Conservation (phyloP, 2,329 filamentous ascomycete species). For the Aphanocladium album region DNA sequence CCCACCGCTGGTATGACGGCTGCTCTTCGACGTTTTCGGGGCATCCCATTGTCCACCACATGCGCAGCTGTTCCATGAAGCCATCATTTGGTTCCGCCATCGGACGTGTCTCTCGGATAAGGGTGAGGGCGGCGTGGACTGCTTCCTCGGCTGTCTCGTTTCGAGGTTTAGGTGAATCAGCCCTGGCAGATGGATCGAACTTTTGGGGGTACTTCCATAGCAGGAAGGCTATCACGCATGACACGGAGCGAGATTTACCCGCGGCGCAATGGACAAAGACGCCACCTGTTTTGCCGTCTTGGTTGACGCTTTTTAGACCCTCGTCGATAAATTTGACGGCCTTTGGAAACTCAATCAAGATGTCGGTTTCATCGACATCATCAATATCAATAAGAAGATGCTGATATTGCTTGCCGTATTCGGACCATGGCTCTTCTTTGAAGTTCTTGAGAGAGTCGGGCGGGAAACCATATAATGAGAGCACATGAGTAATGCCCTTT, state of each 20-base stretch:
- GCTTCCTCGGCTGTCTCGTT: constrained; percentile 41
- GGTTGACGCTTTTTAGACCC: constrained; percentile 45
- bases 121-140: constrained; percentile 57
- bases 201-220: constrained; percentile 60
- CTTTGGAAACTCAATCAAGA: constrained; percentile 72
- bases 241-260: constrained; percentile 90
- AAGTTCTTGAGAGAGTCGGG: constrained; percentile 35
- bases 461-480: constrained; percentile 69
- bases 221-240: constrained; percentile 78
- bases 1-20: constrained; percentile 72
- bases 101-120: constrained; percentile 65
- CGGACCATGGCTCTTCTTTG: constrained; percentile 44
- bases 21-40: constrained; percentile 61
- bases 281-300: constrained; percentile 27
- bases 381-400: constrained; percentile 81
- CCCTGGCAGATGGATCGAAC: constrained; percentile 39
- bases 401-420: constrained; percentile 53
- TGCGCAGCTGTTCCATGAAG: constrained; percentile 81
- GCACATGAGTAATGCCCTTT: constrained; percentile 78
- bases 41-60: constrained; percentile 85
- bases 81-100: constrained; percentile 86
- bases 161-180: constrained; percentile 19
- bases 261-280: constrained; percentile 74
- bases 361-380: constrained; percentile 83
- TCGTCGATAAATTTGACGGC: constrained; percentile 80